Percentiles rank a stretch among this genome's conserved stretches.
These are phyloP conservation scores for Breynia disticha DNA, from an alignment of 441 rosid species.

Conservation along the genomic window DNA sequence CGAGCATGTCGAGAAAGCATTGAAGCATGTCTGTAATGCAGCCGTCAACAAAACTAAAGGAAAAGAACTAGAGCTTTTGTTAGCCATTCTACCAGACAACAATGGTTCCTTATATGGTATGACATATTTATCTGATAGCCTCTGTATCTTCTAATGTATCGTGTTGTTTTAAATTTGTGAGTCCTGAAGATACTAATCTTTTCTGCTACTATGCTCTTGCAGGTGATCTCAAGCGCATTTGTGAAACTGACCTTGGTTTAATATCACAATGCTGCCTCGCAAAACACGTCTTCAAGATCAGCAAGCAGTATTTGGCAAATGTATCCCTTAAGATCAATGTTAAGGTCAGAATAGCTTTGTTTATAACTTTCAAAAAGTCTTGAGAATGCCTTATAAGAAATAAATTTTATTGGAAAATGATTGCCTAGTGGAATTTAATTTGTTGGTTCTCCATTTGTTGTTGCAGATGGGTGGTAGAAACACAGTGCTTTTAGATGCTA, in stretches of 20 bases:
- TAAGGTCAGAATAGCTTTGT: constrained; percentile 36
- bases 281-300: constrained; percentile 80
- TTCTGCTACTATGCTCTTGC: constrained; percentile 11
- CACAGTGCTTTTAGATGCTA: constrained; percentile 88
- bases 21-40: constrained; percentile 76
- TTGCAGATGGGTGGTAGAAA: constrained; percentile 98
- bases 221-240: constrained; percentile 87
- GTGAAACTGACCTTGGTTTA: constrained; percentile 86
- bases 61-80: constrained; percentile 82
- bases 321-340: constrained; percentile 84
- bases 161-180: not conserved
- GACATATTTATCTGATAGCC: constrained; percentile 2
- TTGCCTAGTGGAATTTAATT: not conserved
- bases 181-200: not conserved
- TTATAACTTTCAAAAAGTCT: not conserved
- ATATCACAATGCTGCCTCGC: constrained; percentile 88
- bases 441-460: not conserved
- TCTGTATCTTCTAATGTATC: not conserved
- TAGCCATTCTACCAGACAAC: constrained; percentile 89
- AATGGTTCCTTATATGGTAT: constrained; percentile 93
- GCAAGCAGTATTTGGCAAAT: constrained; percentile 84
- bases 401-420: too few species aligned
- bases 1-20: constrained; percentile 93
- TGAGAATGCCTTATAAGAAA: not conserved
- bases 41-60: constrained; percentile 84